Conservation (phyloP, 2,329 filamentous ascomycete genomes). For the Aspergillus aculeatinus region DNA sequence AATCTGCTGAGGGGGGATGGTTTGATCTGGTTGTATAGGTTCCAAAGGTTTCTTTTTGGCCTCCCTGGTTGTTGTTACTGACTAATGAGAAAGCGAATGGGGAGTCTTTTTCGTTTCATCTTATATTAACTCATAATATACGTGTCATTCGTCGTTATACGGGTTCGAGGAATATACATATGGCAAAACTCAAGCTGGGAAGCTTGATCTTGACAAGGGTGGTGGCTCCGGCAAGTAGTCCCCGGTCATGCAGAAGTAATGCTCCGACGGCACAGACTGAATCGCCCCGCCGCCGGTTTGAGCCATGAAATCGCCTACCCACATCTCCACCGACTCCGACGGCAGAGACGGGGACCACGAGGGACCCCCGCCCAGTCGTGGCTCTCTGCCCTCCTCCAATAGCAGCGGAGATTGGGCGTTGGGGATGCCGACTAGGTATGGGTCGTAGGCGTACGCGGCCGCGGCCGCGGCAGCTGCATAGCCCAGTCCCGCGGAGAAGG, state of each 20-base stretch:
- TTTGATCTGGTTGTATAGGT: no score
- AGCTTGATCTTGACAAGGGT: neutral
- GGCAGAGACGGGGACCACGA: conserved; percentile 3
- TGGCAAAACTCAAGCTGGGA: conserved; percentile 1
- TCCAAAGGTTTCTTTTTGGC: no score
- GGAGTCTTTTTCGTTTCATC: neutral
- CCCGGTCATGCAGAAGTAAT: neutral
- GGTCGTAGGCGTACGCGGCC: neutral
- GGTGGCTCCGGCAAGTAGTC: conserved; percentile 3
- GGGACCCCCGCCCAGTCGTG: neutral
- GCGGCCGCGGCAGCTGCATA: neutral
- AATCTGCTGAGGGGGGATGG: no score
- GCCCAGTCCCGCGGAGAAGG: neutral
- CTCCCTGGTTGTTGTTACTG: neutral
- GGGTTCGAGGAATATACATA: neutral
- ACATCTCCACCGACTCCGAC: conserved; percentile 8
- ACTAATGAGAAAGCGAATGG: neutral
- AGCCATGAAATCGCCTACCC: conserved; percentile 12
- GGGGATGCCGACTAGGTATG: neutral
- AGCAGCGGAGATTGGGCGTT: neutral
- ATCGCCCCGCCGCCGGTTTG: conserved; percentile 1
- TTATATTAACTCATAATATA: neutral
- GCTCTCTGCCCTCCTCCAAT: neutral
- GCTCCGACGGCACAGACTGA: neutral
- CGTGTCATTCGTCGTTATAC: neutral